phyloP scores from a whole-genome alignment of 805 yeast genomes.

The Starmerella tilneyi region DNA sequence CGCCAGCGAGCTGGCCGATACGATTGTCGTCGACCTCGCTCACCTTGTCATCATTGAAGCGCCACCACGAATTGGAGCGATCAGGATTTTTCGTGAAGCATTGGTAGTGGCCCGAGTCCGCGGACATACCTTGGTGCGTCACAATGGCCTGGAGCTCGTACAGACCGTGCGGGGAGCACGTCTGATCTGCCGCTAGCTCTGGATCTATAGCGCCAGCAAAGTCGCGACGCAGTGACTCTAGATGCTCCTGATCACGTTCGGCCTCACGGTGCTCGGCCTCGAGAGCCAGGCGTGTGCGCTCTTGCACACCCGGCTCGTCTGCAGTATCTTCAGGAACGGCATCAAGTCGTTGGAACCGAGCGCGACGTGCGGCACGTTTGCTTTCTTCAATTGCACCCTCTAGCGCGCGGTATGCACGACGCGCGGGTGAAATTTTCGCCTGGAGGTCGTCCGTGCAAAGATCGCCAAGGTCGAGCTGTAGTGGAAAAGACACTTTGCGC shows the following conservation, averaged over 20 bases:
- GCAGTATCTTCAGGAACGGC: constrained; percentile 27
- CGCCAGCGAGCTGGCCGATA: constrained; percentile 83
- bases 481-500: constrained; percentile 90
- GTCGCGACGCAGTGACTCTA: constrained; percentile 25
- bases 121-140: constrained; percentile 90
- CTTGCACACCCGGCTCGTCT: constrained; percentile 19
- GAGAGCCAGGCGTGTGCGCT: constrained; percentile 22
- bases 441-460: constrained; percentile 70
- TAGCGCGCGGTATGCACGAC: constrained; percentile 68
- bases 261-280: constrained; percentile 17
- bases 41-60: constrained; percentile 88
- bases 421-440: constrained; percentile 51
- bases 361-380: constrained; percentile 59
- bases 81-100: constrained; percentile 63
- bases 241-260: constrained; percentile 18
- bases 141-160: constrained; percentile 75
- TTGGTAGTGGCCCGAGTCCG: constrained; percentile 97
- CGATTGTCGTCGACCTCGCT: constrained; percentile 65
- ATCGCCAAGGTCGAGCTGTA: constrained; percentile 80
- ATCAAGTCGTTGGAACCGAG: constrained; percentile 37
- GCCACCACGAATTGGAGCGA: constrained; percentile 76
- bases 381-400: constrained; percentile 67
- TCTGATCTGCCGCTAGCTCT: constrained; percentile 35
- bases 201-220: constrained; percentile 34
- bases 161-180: constrained; percentile 78